Percentiles rank a stretch among this genome's conserved stretches.
These are phyloP conservation scores for Malassezia furfur DNA, from an alignment of 1,284 basidiomycete genomes.

Conservation along the genomic window DNA sequence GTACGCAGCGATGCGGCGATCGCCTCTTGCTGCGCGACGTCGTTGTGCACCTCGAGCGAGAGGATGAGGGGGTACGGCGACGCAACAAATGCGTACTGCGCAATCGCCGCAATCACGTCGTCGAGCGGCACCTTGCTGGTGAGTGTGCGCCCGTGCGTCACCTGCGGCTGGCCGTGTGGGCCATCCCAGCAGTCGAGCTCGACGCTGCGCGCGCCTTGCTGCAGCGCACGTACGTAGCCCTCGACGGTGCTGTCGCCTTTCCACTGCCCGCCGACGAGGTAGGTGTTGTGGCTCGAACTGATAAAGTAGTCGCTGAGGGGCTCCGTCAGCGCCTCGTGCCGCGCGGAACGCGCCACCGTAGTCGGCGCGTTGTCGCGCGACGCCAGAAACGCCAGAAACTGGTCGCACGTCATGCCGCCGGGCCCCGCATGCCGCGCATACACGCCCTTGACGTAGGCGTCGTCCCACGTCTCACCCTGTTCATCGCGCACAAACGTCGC, in stretches of 20 bases:
- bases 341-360: background rate
- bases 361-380: constrained; percentile 31
- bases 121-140: constrained; percentile 76
- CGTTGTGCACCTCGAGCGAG: constrained; percentile 85
- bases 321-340: constrained; percentile 55
- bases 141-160: constrained; percentile 83
- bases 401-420: constrained; percentile 23
- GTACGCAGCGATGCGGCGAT: constrained; percentile 69
- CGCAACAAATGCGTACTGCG: constrained; percentile 82
- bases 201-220: constrained; percentile 82
- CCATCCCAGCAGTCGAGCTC: constrained; percentile 83
- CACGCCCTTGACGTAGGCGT: background rate
- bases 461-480: constrained; percentile 22
- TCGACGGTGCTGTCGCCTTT: constrained; percentile 87
- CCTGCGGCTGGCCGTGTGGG: constrained; percentile 51
- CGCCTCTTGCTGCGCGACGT: constrained; percentile 68
- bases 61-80: constrained; percentile 92
- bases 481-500: constrained; percentile 23
- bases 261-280: constrained; percentile 86
- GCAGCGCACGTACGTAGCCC: constrained; percentile 83
- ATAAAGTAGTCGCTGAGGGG: constrained; percentile 83
- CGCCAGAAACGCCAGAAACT: constrained; percentile 36
- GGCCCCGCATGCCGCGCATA: constrained; percentile 9
- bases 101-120: constrained; percentile 76
- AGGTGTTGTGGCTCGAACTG: constrained; percentile 93